Evolutionary conservation across 768 basidiomycete genomes (phyloP), one percentile per base, ranked within the genome.

Genomic region (Boletus speciosus): DNA sequence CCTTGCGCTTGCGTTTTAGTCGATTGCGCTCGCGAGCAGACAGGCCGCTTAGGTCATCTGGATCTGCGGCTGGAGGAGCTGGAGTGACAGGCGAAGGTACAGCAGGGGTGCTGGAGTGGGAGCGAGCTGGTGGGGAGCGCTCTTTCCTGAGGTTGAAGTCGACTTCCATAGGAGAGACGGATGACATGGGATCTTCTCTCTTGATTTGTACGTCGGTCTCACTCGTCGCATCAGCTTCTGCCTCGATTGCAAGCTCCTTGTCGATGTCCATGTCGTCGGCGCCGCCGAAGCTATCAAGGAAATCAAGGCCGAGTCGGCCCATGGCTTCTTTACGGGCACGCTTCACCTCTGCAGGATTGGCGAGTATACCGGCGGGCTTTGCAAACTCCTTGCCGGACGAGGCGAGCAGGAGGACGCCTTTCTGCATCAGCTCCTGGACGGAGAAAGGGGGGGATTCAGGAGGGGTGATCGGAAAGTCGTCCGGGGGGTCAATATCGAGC

Each of bases 1-100:
- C 79, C 64, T 95, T 97, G 52, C 95, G 88, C 67, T 98, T 98
- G 29, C 97, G 81, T 70, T 99, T 99, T 32, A 98, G 75, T 44
- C 95, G 83, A 67, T 97, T 97, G 32, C 90, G 83, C 71, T 98
- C 96, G 50, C 97, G 84, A 11, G 93, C 93, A 32, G 94, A 97
- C 42, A 98, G 74, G 6, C 80, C 81, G 40, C 65, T 73, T 5
- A 76, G 56, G 57, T 86, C 83, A 12, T 73, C 57, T 8, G 56
- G 29, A 40, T 84, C 81, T 11, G 36, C 34, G 0, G 71, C 70
- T 4, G 74, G 70, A 6, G 72, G 69, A 4, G 62, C 49, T 6
- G 70, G 64, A 15, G 78, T 74, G 9, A 82, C 72, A 0, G 85
- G 82, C 0, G 84, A 79, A 3, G 80, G 76, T 34, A 59, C 71